These are phyloP conservation scores for Phaeotremella skinneri DNA, from an alignment of 768 basidiomycete genomes.

Conservation along the genomic window DNA sequence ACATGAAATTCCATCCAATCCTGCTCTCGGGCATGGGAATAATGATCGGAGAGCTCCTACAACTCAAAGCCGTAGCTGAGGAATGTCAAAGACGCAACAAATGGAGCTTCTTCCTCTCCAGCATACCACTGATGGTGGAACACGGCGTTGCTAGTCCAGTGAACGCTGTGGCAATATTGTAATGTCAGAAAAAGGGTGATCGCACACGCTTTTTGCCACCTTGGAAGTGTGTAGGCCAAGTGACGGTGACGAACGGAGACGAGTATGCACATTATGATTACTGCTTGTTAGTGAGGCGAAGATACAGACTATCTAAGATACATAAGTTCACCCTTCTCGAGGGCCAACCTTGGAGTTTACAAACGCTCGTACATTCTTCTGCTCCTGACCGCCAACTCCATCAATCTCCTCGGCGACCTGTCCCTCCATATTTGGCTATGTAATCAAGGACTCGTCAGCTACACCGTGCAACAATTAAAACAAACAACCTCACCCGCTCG, in stretches of 20 bases:
- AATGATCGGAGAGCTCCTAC: slow-evolving; percentile 14
- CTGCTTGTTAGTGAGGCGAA: background rate
- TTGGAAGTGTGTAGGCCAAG: too few relatives aligned
- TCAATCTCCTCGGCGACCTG: slow-evolving; percentile 82
- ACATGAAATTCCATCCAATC: slow-evolving; percentile 10
- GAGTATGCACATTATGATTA: background rate
- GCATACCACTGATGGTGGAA: slow-evolving; percentile 13
- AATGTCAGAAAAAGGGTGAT: too few relatives aligned
- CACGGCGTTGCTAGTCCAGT: slow-evolving; percentile 17
- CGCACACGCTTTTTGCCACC: too few relatives aligned
- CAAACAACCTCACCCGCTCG: slow-evolving; percentile 63
- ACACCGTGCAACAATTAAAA: background rate
- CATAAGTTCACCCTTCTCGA: slow-evolving; percentile 34
- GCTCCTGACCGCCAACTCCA: slow-evolving; percentile 87
- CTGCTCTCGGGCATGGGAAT: slow-evolving; percentile 17
- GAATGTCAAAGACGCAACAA: slow-evolving; percentile 11
- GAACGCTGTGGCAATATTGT: slow-evolving; percentile 18
- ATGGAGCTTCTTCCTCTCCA: slow-evolving; percentile 18
- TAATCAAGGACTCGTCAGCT: slow-evolving; percentile 5
- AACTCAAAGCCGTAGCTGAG: slow-evolving; percentile 5
- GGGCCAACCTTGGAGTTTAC: slow-evolving; percentile 55
- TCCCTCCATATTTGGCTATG: slow-evolving; percentile 80
- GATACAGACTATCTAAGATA: too few relatives aligned
- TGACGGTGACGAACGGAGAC: background rate
- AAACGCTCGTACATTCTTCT: slow-evolving; percentile 73